Conservation (phyloP, 805 yeast genomes). For the Kodamaea restingae region DNA sequence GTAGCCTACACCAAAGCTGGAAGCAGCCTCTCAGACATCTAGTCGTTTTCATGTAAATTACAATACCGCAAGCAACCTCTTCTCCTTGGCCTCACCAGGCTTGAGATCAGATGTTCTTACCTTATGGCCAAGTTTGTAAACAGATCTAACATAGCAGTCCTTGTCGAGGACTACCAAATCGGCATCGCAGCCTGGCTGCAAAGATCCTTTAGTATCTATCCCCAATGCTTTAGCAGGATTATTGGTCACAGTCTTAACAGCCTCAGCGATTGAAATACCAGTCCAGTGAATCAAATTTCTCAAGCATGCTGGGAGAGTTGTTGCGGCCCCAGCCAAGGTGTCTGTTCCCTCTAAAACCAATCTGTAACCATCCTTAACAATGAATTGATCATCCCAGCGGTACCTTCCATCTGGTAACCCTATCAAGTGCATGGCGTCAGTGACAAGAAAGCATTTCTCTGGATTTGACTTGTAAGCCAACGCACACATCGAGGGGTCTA, state of each 20-base stretch:
- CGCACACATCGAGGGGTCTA: conserved; percentile 49
- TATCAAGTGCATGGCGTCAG: conserved; percentile 56
- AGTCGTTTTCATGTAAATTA: too few relatives aligned
- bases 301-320: conserved; percentile 48
- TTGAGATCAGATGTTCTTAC: conserved; percentile 11
- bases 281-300: conserved; percentile 51
- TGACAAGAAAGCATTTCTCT: conserved; percentile 51
- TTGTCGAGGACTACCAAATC: conserved; percentile 47
- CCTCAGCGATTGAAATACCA: conserved; percentile 44
- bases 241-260: conserved; percentile 53
- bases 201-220: conserved; percentile 45
- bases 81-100: neutral
- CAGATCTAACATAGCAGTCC: conserved; percentile 41
- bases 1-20: too few relatives aligned
- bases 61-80: conserved; percentile 10
- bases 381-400: conserved; percentile 46
- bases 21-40: too few relatives aligned
- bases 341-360: conserved; percentile 49
- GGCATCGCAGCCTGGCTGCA: conserved; percentile 52
- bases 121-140: conserved; percentile 48
- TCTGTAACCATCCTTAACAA: conserved; percentile 45
- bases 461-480: conserved; percentile 50
- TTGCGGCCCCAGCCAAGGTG: conserved; percentile 62
- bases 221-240: conserved; percentile 50
- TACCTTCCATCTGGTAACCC: conserved; percentile 57